Evolutionary conservation across 495 filamentous ascomycete species (phyloP), one percentile per base, ranked within the genome.

Genomic region (Chaetomidium leptoderma): DNA sequence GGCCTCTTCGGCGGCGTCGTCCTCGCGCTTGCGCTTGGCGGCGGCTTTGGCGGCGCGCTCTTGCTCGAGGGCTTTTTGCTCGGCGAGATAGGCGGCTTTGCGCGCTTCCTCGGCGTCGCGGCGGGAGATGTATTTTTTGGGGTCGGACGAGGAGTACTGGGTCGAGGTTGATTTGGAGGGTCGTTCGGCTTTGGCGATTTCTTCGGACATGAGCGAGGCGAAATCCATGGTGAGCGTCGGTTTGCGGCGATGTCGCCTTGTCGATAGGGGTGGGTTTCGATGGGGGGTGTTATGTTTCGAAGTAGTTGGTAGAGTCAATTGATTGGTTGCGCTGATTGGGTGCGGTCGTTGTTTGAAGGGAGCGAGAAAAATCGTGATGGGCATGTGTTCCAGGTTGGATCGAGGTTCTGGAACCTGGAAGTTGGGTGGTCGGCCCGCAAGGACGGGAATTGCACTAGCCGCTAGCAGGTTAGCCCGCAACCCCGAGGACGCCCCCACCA

Each of bases 21-120:
- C 92, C 48, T 97, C 92, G n/a, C 82, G 79, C 72, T 92, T 91
- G 53, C 91, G 90, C 72, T 97, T 97, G 58, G 86, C 80, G 9
- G 79, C 76, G 0, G 81, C 75, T 35, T 81, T 83, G 32, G 84
- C 83, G 48, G 86, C 81, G 42, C 89, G 86, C 60, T 85, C 84
- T 19, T 74, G 78, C 36, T 87, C 86, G 52, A 88, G 75, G 1
- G 77, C 78, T 39, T 80, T 78, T 69, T 97, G 91, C 60, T 92
- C 87, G 35, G 86, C 83, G 8, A 83, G 78, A 78, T 98, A 97
- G 62, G 86, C 82, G 33, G 86, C 85, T 63, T 87, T 71, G 52
- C 93, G 90, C 59, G 86, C 83, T 54, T 89, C 85, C 81, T 97
- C 93, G 59, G 88, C 64, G 55, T 98, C 92, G 60, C 87, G 83